Evolutionary conservation across 106 monocot species (phyloP).

Genomic region (Platanthera guangdongensis): DNA sequence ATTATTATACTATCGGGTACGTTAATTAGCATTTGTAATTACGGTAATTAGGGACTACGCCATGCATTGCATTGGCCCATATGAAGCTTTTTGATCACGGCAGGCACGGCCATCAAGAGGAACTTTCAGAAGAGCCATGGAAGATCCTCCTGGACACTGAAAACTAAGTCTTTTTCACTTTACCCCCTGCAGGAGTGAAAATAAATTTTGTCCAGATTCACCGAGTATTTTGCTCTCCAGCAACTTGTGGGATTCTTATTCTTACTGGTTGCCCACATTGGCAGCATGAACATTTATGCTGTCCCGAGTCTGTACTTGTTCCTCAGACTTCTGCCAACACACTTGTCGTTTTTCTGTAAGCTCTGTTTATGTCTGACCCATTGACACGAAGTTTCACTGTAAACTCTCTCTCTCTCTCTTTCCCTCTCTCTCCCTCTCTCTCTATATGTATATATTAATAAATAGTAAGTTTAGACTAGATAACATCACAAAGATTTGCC

Average conservation of each 20-base stretch:
- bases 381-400: not conserved
- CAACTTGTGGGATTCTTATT: constrained; percentile 7
- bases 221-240: not conserved
- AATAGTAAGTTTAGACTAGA: too few relatives aligned
- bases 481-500: too few relatives aligned
- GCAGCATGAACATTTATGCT: not conserved
- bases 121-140: not conserved
- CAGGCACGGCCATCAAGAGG: not conserved
- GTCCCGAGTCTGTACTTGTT: not conserved
- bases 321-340: not conserved
- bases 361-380: not conserved
- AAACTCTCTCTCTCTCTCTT: not conserved
- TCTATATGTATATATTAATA: too few relatives aligned
- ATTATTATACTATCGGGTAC: too few relatives aligned
- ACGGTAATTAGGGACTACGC: too few relatives aligned
- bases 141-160: not conserved
- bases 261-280: not conserved
- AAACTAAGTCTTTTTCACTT: not conserved
- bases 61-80: too few relatives aligned
- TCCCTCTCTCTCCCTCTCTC: not conserved
- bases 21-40: too few relatives aligned
- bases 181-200: not conserved
- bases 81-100: too few relatives aligned
- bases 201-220: not conserved
- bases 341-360: not conserved